Evolutionary conservation across 192 early-diverging fungal genomes (phyloP), one percentile per base, ranked within the genome.

Genomic region (Coemansia aciculifera): DNA sequence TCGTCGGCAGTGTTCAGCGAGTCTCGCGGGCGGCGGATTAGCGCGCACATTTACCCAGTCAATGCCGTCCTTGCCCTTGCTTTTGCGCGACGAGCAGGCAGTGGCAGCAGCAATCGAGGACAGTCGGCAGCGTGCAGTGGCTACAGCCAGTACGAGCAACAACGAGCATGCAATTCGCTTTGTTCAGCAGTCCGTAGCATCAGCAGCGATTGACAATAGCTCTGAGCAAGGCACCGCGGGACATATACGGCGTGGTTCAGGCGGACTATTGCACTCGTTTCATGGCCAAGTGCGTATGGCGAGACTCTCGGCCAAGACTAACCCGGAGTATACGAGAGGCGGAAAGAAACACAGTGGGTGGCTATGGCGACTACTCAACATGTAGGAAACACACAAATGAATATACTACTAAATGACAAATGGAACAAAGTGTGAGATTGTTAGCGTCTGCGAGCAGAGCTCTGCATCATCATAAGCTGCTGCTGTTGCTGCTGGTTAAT

Each of bases 41-140:
- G 43, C 62, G 11, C 49, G 69, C 39, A 71, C 69, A 4, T 71
- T 71, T 23, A 71, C 69, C 32, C 69, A 59, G 39, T 71, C 69
- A 31, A 64, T 71, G 69, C 69, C 69, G 2, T 21, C 59, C 29
- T 52, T 71, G 17, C 29, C 32, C 12, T 7, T 37, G 51, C 32
- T 51, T 9, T 57, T 61, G 12, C 5, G 57, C 46, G 59, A 51
- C 48, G 67, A 62, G 43, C 59, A 62, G 24, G 60, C 67, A 1
- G 46, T 69, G 2, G 67, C 67, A 0, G 57, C 57, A 7, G 67
- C 59, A 0, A 49, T 69, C 21, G 67, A 69, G 15, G 67, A 69
- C 3, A 69, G 67, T 21, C n/a, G 67, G 15, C 19, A 34, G 3
- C 27, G 36, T 1, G 67, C 67, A 0, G 36, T 69, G 29, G 59